phyloP scores from a whole-genome alignment of 306 rosid species.

The Dicorynia guianensis region DNA sequence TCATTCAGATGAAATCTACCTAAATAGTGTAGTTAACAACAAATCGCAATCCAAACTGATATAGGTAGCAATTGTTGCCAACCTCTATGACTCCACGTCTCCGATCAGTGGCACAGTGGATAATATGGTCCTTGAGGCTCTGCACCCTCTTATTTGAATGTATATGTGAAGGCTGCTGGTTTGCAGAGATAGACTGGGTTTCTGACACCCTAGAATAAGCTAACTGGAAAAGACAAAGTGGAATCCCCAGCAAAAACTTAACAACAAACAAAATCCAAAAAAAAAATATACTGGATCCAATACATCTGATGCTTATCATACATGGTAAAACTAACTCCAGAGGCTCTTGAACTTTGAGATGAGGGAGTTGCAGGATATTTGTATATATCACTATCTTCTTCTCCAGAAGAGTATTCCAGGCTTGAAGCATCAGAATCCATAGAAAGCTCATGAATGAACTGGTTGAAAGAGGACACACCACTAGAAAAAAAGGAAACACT shows the following conservation, averaged over 20 bases:
- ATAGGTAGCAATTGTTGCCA: conserved; percentile 12
- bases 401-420: conserved; percentile 64
- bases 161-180: conserved; percentile 41
- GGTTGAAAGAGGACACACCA: conserved; percentile 62
- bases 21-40: background rate
- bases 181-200: conserved; percentile 42
- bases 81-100: conserved; percentile 98
- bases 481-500: conserved; percentile 34
- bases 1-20: background rate
- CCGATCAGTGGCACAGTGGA: conserved; percentile 81
- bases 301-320: conserved; percentile 49
- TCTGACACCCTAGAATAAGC: conserved; percentile 42
- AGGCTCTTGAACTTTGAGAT: conserved; percentile 70
- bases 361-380: conserved; percentile 64
- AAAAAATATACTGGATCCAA: conserved; percentile 58
- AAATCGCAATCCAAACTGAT: conserved; percentile 23
- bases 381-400: conserved; percentile 65
- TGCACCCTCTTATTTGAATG: conserved; percentile 55
- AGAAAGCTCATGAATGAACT: conserved; percentile 52
- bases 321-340: conserved; percentile 53
- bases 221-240: conserved; percentile 46
- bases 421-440: conserved; percentile 82
- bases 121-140: conserved; percentile 71
- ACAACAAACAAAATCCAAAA: conserved; percentile 67
- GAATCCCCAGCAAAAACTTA: conserved; percentile 64